Evolutionary conservation across 768 basidiomycete species (phyloP).

Genomic region (Sutorius australiensis): DNA sequence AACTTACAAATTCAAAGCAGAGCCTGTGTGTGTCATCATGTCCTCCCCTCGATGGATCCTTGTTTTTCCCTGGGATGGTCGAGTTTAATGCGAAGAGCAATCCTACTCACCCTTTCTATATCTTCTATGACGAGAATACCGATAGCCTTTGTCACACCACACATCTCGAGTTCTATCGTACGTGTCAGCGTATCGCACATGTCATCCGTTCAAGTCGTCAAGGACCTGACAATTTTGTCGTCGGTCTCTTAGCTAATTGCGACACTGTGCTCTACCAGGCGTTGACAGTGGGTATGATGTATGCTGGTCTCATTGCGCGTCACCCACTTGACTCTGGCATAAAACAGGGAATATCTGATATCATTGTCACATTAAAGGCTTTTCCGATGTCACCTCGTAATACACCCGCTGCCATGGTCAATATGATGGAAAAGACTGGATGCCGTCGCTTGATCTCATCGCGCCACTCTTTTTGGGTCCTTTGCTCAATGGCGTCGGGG

Average conservation of each 20-base stretch:
- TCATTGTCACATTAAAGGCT: conserved; percentile 14
- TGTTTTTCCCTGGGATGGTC: conserved; percentile 19
- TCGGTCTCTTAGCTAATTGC: conserved; percentile 36
- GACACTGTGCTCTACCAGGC: conserved; percentile 44
- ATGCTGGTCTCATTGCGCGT: conserved; percentile 13
- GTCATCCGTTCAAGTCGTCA: conserved; percentile 33
- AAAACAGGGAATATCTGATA: neutral
- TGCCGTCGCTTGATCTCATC: conserved; percentile 40
- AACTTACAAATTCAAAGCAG: neutral
- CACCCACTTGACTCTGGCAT: neutral
- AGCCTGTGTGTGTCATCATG: neutral
- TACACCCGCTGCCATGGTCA: conserved; percentile 31
- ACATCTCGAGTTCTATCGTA: conserved; percentile 43
- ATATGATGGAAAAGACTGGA: conserved; percentile 35
- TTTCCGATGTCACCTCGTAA: conserved; percentile 37
- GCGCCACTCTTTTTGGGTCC: conserved; percentile 26
- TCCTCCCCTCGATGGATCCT: conserved; percentile 34
- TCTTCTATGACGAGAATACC: conserved; percentile 25
- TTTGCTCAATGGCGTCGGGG: conserved; percentile 30
- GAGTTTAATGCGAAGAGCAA: conserved; percentile 33
- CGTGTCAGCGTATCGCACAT: conserved; percentile 42
- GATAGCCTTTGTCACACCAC: conserved; percentile 29
- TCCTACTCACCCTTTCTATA: conserved; percentile 29
- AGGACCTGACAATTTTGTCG: conserved; percentile 30
- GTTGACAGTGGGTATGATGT: conserved; percentile 34